Evolutionary conservation across 2,329 filamentous ascomycete genomes (phyloP), one percentile per base, ranked within the genome.

Genomic region (Decorospora gaudefroyi): DNA sequence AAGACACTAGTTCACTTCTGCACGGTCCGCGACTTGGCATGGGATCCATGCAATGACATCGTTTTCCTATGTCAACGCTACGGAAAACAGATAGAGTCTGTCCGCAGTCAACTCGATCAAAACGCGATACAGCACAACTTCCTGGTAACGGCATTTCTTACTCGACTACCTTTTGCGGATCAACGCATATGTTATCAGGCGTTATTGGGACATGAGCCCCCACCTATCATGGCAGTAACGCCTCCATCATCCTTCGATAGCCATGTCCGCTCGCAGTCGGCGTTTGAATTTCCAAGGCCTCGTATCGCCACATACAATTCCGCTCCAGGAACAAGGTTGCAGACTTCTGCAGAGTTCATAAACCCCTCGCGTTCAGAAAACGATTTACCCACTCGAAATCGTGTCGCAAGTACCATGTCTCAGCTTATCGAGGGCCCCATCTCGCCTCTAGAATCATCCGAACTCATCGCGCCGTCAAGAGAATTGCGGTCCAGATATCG

Each of bases 31-130:
- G 54, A 61, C 13, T 41, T 69, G 3, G 22, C 41, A 2, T 68
- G 65, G 64, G 62, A 67, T 36, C 63, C 65, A 4, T 52, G 46
- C 23, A 59, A 59, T 33, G 61, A 68, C 23, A 30, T 69, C 2
- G 18, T 61, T 3, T 68, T 64, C 25, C 43, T 69, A 16, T 68
- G 64, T 30, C 53, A 57, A 28, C 42, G 52, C 23, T 63, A 64
- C 29, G 48, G 47, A 16, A 55, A 55, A 21, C 60, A 64, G 9
- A 46, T 68, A 4, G 51, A 57, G 17, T 34, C 49, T 1, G 44
- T 63, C 15, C 59, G 62, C n/a, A 27, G 17, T n/a, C 54, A 59
- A 2, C 42, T 69, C 6, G 52, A 64, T 28, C 34, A 40, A 12
- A 57, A 46, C 23, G 47, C 59, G 13, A 37, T 64, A 7, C 55